These are phyloP conservation scores for Macadamia integrifolia DNA, from an alignment of 164 flowering plant genomes.

Conservation along the genomic window DNA sequence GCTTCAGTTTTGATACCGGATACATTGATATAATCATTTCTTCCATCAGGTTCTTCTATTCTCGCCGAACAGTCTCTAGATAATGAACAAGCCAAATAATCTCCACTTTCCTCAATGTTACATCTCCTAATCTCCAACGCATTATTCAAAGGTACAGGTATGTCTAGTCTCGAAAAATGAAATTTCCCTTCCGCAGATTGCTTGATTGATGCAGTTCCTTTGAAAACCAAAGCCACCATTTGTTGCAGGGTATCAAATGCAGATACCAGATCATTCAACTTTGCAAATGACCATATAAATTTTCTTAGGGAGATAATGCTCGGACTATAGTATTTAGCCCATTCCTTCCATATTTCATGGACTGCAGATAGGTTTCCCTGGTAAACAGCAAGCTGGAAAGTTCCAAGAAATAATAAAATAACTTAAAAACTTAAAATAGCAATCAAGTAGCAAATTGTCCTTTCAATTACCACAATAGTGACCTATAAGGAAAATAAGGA, in stretches of 20 bases:
- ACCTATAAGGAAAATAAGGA: neutral
- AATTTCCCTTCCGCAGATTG: constrained; percentile 28
- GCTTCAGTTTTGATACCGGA: neutral
- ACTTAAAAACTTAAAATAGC: neutral
- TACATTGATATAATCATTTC: neutral
- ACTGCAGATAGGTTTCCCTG: constrained; percentile 54
- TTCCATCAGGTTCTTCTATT: constrained; percentile 2
- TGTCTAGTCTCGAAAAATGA: constrained; percentile 42
- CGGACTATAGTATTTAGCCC: constrained; percentile 40
- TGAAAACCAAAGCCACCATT: constrained; percentile 50
- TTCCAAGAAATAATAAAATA: neutral
- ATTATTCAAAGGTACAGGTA: constrained; percentile 52
- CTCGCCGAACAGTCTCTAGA: constrained; percentile 8
- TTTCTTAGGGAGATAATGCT: constrained; percentile 43
- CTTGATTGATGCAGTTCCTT: constrained; percentile 19
- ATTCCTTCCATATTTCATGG: constrained; percentile 66
- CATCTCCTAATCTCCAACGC: constrained; percentile 8
- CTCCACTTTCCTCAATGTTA: constrained; percentile 15
- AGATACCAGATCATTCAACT: constrained; percentile 58
- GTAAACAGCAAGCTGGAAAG: constrained; percentile 76
- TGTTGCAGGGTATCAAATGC: constrained; percentile 61
- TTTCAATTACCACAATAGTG: neutral
- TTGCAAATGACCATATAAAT: constrained; percentile 64
- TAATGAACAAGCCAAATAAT: constrained; percentile 4
- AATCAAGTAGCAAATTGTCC: neutral